These are phyloP conservation scores for Penicillium sp. DNA, from an alignment of 2,329 filamentous ascomycete genomes.

Conservation along the genomic window DNA sequence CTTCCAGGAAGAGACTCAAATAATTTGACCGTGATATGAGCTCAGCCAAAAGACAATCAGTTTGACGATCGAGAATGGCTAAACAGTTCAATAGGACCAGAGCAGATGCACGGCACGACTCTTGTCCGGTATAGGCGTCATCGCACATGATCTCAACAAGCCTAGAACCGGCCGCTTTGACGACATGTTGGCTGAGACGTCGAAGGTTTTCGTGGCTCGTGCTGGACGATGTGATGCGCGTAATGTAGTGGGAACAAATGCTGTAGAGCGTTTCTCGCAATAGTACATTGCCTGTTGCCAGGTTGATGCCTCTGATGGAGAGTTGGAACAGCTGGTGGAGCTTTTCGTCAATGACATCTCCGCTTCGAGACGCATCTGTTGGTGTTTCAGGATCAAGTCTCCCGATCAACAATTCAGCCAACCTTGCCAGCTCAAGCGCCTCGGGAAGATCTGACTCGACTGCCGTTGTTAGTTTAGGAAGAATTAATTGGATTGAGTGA, in stretches of 20 bases:
- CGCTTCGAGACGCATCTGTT: constrained; percentile 47
- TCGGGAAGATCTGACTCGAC: constrained; percentile 67
- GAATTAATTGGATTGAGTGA: constrained; percentile 79
- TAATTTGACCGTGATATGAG: constrained; percentile 84
- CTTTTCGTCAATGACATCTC: constrained; percentile 81
- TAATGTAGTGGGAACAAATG: constrained; percentile 83
- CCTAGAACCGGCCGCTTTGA: constrained; percentile 77
- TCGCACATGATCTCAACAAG: constrained; percentile 87
- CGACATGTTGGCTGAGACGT: constrained; percentile 61
- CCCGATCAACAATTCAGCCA: constrained; percentile 66
- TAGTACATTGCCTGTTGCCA: constrained; percentile 66
- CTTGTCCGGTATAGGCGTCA: constrained; percentile 83
- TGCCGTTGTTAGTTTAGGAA: constrained; percentile 81
- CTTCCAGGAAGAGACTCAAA: constrained; percentile 84
- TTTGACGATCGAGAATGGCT: constrained; percentile 68
- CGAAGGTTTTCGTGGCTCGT: constrained; percentile 51
- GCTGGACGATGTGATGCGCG: constrained; percentile 57
- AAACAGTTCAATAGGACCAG: constrained; percentile 79
- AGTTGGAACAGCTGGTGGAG: constrained; percentile 89
- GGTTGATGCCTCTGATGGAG: constrained; percentile 74
- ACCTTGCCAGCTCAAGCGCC: constrained; percentile 71
- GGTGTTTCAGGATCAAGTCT: constrained; percentile 40
- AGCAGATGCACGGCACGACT: constrained; percentile 78
- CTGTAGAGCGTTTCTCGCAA: constrained; percentile 85
- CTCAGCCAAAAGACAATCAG: constrained; percentile 74